These are phyloP conservation scores for Saccharomycopsis lassenensis DNA, from an alignment of 805 yeast genomes.

Conservation along the genomic window DNA sequence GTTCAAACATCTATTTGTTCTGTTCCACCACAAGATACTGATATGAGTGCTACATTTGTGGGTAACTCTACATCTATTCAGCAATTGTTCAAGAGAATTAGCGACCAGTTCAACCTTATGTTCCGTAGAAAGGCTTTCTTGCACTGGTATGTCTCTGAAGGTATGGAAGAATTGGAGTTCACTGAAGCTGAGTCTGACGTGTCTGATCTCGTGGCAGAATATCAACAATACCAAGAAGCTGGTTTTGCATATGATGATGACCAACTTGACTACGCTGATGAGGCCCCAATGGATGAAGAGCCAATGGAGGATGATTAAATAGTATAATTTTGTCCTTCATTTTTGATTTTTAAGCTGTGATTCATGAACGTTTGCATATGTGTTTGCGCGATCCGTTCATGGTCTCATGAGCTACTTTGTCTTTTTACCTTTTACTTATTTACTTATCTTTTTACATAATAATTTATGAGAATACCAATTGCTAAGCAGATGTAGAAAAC, in stretches of 20 bases:
- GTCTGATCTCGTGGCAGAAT: conserved; percentile 80
- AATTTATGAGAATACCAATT: not conserved
- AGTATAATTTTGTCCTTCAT: conserved; percentile 2
- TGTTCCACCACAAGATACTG: conserved; percentile 76
- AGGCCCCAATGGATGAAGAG: conserved; percentile 47
- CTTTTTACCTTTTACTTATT: not conserved
- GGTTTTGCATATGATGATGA: conserved; percentile 61
- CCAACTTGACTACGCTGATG: conserved; percentile 58
- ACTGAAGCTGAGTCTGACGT: conserved; percentile 88
- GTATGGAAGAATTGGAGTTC: conserved; percentile 94
- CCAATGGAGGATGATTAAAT: conserved; percentile 17
- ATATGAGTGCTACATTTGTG: conserved; percentile 85
- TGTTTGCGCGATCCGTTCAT: not conserved
- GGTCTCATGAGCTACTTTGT: not conserved
- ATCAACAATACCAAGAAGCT: conserved; percentile 87
- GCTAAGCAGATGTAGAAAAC: conserved; percentile 2
- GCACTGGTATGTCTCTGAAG: conserved; percentile 93
- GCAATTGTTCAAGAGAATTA: conserved; percentile 81
- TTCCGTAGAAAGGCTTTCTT: conserved; percentile 89
- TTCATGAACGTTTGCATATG: not conserved
- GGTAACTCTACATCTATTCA: conserved; percentile 92
- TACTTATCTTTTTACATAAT: not conserved
- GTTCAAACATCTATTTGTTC: conserved; percentile 91
- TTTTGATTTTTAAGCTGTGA: conserved; percentile 1
- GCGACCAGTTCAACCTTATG: conserved; percentile 86